Conservation (phyloP, 169 alveolate species). For the Ichthyophthirius multifiliis region DNA sequence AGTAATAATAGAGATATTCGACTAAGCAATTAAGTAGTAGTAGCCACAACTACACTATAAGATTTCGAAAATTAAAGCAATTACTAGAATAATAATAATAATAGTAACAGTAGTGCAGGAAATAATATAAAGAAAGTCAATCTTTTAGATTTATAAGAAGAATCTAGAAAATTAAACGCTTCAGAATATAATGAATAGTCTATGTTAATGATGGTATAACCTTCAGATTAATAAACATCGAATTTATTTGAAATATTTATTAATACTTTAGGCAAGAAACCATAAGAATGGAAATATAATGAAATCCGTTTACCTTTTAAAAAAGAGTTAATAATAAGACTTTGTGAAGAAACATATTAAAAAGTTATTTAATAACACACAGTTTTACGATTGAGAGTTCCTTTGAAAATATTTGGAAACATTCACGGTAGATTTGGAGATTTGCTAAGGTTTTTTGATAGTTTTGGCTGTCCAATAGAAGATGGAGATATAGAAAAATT, state of each 20-base stretch:
- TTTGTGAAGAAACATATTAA: neutral
- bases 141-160: neutral
- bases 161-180: neutral
- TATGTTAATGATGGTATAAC: constrained; percentile 5
- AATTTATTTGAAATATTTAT: constrained; percentile 3
- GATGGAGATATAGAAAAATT: constrained; percentile 68
- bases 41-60: neutral
- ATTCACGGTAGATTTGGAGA: constrained; percentile 69
- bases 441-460: constrained; percentile 64
- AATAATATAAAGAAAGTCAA: neutral
- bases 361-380: constrained; percentile 38
- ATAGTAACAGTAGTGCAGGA: neutral
- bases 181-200: constrained; percentile 30
- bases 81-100: neutral
- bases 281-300: constrained; percentile 7
- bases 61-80: neutral
- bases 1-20: neutral
- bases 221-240: neutral
- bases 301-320: constrained; percentile 16
- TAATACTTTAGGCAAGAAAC: constrained; percentile 2
- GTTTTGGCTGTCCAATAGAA: constrained; percentile 57
- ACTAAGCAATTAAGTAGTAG: neutral
- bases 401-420: constrained; percentile 64
- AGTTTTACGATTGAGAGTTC: constrained; percentile 50
- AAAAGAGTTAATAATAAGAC: constrained; percentile 1